Evolutionary conservation across 352 stramenopile species (phyloP).

Genomic region (Pythium scleroteichum): DNA sequence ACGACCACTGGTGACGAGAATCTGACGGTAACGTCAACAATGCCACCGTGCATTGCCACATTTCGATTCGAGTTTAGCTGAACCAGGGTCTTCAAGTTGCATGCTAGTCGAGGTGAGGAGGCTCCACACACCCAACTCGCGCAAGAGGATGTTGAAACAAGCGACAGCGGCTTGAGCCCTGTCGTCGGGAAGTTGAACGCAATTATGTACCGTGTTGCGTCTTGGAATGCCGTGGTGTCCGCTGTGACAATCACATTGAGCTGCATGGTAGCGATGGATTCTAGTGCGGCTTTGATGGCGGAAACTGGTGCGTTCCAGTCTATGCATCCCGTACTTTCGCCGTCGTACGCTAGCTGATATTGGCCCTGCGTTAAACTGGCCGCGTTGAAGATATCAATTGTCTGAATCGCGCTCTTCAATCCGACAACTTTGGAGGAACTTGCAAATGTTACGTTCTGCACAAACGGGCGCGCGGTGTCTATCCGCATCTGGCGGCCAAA

Average conservation of each 20-base stretch:
- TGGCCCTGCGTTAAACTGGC: slow-evolving; percentile 47
- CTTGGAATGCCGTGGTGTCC: slow-evolving; percentile 44
- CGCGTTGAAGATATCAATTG: slow-evolving; percentile 57
- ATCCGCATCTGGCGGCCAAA: slow-evolving; percentile 50
- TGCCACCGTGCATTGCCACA: slow-evolving; percentile 38
- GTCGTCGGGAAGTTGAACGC: slow-evolving; percentile 56
- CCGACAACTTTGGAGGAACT: slow-evolving; percentile 38
- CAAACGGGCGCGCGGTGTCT: slow-evolving; percentile 48
- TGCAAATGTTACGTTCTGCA: slow-evolving; percentile 37
- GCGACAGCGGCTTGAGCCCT: slow-evolving; percentile 41
- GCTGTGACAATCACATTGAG: slow-evolving; percentile 42
- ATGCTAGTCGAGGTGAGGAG: slow-evolving; percentile 28
- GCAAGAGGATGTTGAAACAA: slow-evolving; percentile 35
- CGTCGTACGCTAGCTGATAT: slow-evolving; percentile 55
- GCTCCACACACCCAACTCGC: slow-evolving; percentile 36
- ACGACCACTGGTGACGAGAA: slow-evolving; percentile 59
- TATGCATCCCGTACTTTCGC: slow-evolving; percentile 43
- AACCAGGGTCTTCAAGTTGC: slow-evolving; percentile 34
- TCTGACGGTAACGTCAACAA: slow-evolving; percentile 48
- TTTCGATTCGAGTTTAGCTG: slow-evolving; percentile 48
- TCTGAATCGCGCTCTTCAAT: slow-evolving; percentile 43
- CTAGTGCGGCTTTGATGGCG: slow-evolving; percentile 42
- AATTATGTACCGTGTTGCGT: slow-evolving; percentile 49
- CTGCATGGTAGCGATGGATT: slow-evolving; percentile 41
- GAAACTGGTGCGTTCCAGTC: slow-evolving; percentile 49